phyloP scores from a whole-genome alignment of 2,329 filamentous ascomycete species.

The Fragosphaeria purpurea region DNA sequence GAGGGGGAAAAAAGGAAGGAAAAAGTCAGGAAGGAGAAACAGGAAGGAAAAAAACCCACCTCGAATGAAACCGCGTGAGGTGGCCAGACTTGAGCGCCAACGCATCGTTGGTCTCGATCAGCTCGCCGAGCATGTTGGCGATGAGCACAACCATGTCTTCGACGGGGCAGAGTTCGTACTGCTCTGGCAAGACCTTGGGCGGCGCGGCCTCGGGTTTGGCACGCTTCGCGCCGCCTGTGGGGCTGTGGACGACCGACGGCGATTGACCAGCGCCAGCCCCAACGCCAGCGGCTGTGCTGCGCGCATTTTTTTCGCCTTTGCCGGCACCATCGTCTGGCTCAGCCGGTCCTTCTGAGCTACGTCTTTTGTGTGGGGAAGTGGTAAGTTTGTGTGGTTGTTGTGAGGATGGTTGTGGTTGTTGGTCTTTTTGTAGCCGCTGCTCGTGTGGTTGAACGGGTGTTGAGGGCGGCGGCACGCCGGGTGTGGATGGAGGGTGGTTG shows the following conservation, averaged over 20 bases:
- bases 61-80: slow-evolving; percentile 89
- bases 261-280: slow-evolving; percentile 11
- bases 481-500: background rate
- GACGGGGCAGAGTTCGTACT: slow-evolving; percentile 72
- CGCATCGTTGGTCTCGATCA: slow-evolving; percentile 86
- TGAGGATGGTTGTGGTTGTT: background rate
- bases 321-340: slow-evolving; percentile 10
- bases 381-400: background rate
- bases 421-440: slow-evolving; percentile 8
- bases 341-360: slow-evolving; percentile 31
- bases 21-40: background rate
- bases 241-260: slow-evolving; percentile 10
- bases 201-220: slow-evolving; percentile 38
- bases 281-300: slow-evolving; percentile 8
- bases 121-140: slow-evolving; percentile 87
- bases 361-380: slow-evolving; percentile 27
- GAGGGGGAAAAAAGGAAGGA: background rate
- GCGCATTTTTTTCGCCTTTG: background rate
- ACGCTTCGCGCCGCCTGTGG: slow-evolving; percentile 37
- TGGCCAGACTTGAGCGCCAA: slow-evolving; percentile 77
- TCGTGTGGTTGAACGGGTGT: background rate
- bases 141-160: slow-evolving; percentile 87
- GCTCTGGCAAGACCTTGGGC: slow-evolving; percentile 53
- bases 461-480: background rate
- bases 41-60: slow-evolving; percentile 38